phyloP scores from a whole-genome alignment of 441 rosid genomes.

The Pelargonium cotyledonis region DNA sequence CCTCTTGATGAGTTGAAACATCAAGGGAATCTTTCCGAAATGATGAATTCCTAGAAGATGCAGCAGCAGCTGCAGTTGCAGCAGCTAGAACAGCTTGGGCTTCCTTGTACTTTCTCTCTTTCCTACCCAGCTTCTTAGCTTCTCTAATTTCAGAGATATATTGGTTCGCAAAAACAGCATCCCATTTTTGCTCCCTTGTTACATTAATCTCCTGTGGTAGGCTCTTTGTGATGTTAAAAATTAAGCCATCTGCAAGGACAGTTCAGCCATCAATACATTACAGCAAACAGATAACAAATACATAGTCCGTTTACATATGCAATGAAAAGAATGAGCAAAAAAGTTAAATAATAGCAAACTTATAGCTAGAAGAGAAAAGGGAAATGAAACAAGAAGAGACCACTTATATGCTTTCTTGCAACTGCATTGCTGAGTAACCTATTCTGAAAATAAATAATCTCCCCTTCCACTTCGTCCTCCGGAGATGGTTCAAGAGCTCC shows the following conservation, averaged over 20 bases:
- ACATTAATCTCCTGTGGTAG: slow-evolving; percentile 70
- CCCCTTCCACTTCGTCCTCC: slow-evolving; percentile 89
- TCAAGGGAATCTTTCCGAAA: slow-evolving; percentile 74
- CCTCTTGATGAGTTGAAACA: slow-evolving; percentile 69
- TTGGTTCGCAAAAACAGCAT: slow-evolving; percentile 65
- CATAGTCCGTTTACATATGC: neutral
- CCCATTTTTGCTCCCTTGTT: slow-evolving; percentile 64
- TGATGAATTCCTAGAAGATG: slow-evolving; percentile 86
- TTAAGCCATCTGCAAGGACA: slow-evolving; percentile 56
- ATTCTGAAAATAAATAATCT: slow-evolving; percentile 67
- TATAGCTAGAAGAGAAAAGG: slow-evolving; percentile 2
- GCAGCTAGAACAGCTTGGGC: slow-evolving; percentile 99
- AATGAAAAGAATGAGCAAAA: neutral
- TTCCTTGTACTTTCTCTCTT: slow-evolving; percentile 90
- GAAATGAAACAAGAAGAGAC: slow-evolving; percentile 31
- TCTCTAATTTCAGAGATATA: slow-evolving; percentile 76
- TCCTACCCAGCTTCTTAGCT: slow-evolving; percentile 94
- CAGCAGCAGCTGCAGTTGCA: slow-evolving; percentile 95
- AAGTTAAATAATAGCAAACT: slow-evolving; percentile 9
- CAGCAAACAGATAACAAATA: slow-evolving; percentile 9
- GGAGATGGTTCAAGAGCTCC: slow-evolving; percentile 57
- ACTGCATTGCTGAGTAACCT: slow-evolving; percentile 56
- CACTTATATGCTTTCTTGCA: slow-evolving; percentile 56
- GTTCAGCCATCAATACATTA: neutral
- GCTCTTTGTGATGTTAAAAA: slow-evolving; percentile 44